Base-by-base conservation (phyloP, 148 eudicot genomes). In the Drosera capensis region DNA sequence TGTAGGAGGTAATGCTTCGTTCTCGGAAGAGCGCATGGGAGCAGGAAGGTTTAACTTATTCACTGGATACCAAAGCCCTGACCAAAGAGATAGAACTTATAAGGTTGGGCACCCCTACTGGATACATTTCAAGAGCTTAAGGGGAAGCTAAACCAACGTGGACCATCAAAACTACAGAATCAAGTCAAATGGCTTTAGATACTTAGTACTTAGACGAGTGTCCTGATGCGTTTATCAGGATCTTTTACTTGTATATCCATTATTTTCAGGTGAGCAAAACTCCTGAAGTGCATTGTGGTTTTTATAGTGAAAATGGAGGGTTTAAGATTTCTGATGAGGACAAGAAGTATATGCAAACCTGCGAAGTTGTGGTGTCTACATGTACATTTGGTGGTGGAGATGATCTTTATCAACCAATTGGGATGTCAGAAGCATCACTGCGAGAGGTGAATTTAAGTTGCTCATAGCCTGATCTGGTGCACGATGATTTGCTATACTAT, bases 361-460 rank as follows among this genome's bases (percentile, higher is more conserved):
- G 99, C 74, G 64, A 78, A 63, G 80, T 65, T 46, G 99, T 78
- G 34, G 86, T 92, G 25, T 92, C 99, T 51, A 92, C 99, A 48
- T 92, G 99, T 81, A 80, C 99, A 48, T 92, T 92, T 71, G 99
- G 99, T 14, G 99, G 99, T 40, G 99, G 99, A 39, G 99, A 92
- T 68, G 73, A 92, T 73, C 92, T 92, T 38, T 92, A 92, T 74
- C 99, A 92, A 63, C 99, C 99, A 43, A 92, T 92, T 49, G 99
- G 99, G 49, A 79, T 92, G 94, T 67, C 95, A 39, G 78, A 72
- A 39, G 49, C 75, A 46, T 85, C 99, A 40, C 64, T 81, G 55
- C 43, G 57, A 30, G 81, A 79, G 88, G 99, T 90, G 47, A 34
- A 50, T 19, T 53, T 11, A 24, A 24, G 14, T 12, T n/a, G 19